phyloP scores from a whole-genome alignment of 1,284 basidiomycete species.

The Tetrapyrgos nigripes region DNA sequence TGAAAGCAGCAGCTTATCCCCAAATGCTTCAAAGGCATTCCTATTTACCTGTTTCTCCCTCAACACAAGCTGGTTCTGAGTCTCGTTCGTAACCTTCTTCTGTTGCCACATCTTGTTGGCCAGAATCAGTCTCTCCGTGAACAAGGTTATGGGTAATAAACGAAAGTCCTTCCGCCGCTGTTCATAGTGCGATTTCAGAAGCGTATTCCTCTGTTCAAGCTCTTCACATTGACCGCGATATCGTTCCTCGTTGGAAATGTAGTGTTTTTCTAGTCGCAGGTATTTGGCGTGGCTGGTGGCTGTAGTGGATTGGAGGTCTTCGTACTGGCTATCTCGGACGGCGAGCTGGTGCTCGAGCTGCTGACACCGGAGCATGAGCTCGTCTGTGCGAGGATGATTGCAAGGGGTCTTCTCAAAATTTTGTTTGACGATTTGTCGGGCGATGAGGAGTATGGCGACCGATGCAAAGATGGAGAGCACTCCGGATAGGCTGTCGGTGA shows the following conservation, averaged over 20 bases:
- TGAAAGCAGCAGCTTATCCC: slow-evolving; percentile 41
- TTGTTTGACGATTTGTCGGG: neutral
- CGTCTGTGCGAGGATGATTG: neutral
- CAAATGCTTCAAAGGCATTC: slow-evolving; percentile 42
- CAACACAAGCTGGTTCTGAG: slow-evolving; percentile 26
- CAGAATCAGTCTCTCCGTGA: slow-evolving; percentile 47
- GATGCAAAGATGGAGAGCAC: slow-evolving; percentile 7
- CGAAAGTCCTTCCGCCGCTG: neutral
- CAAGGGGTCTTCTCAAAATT: neutral
- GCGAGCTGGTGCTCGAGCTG: slow-evolving; percentile 11
- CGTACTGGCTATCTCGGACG: slow-evolving; percentile 6
- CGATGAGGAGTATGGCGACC: slow-evolving; percentile 5
- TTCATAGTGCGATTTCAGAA: neutral
- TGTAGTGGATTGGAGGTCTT: slow-evolving; percentile 5
- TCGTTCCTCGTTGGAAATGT: slow-evolving; percentile 13
- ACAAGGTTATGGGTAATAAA: slow-evolving; percentile 36
- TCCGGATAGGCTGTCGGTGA: neutral
- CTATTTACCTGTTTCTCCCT: slow-evolving; percentile 26
- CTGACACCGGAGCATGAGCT: slow-evolving; percentile 7
- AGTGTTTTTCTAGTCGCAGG: slow-evolving; percentile 17
- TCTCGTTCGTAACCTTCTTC: slow-evolving; percentile 40
- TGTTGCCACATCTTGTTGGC: slow-evolving; percentile 49
- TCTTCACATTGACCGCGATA: slow-evolving; percentile 12
- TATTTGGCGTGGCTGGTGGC: slow-evolving; percentile 19
- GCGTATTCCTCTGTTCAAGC: slow-evolving; percentile 10